phyloP scores from a whole-genome alignment of 352 stramenopile genomes.

The Phytophthora cryptogea region DNA sequence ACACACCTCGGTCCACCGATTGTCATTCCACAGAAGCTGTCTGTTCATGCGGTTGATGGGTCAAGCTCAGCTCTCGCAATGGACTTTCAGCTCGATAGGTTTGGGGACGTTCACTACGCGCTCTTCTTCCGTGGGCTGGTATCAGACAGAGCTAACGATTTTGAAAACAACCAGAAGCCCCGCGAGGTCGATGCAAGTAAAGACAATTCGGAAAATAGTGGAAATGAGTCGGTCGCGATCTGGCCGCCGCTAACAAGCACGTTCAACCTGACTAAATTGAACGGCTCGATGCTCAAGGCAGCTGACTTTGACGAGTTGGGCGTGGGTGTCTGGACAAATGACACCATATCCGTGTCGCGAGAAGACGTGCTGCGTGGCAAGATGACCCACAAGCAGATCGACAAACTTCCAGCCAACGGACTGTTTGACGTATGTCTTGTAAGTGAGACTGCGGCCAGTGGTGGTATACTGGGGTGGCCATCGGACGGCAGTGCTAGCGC shows the following conservation, averaged over 20 bases:
- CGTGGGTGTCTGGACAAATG: conserved; percentile 73
- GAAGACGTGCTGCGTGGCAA: conserved; percentile 65
- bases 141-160: conserved; percentile 36
- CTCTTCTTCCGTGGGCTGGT: conserved; percentile 70
- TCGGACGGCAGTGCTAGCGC: conserved; percentile 20
- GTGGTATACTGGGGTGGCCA: conserved; percentile 66
- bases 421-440: conserved; percentile 80
- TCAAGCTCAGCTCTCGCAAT: conserved; percentile 59
- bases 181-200: background rate
- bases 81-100: conserved; percentile 55
- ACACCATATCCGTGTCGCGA: conserved; percentile 69
- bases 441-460: conserved; percentile 67
- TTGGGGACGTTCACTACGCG: conserved; percentile 78
- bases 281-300: conserved; percentile 52
- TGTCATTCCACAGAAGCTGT: conserved; percentile 40
- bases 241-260: conserved; percentile 58
- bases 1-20: conserved; percentile 55
- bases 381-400: conserved; percentile 58
- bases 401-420: conserved; percentile 64
- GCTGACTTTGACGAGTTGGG: conserved; percentile 60
- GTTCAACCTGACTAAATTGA: conserved; percentile 50
- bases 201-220: background rate
- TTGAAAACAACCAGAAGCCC: background rate
- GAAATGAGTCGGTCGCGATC: conserved; percentile 23
- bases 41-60: conserved; percentile 37